Base-by-base conservation (phyloP, 1,139 yeast genomes). In the Pichia sorboxylosa region DNA sequence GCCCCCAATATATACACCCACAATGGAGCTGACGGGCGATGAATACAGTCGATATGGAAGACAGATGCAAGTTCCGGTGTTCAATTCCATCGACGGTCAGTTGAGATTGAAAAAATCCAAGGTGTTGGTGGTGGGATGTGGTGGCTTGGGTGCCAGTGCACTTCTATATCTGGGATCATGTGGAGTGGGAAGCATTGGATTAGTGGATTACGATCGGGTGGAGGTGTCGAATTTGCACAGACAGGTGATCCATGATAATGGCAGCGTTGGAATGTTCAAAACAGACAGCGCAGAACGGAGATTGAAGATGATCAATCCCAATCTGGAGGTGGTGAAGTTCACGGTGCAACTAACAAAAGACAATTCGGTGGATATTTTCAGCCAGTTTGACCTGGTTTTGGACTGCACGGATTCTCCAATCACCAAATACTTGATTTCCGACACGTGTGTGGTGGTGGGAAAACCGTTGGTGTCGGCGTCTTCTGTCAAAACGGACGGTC, bases 361-460 rank as follows among this genome's bases (percentile, higher is more conserved):
- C 0, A 85, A 84, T 52, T 81, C 85, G 0, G 73, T 81, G 47
- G 65, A 56, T 1, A 68, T 85, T 1, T 61, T 85, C 34, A 47
- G 52, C n/a, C 46, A 58, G 7, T 83, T 81, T 53, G 95, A 87
- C 49, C 44, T 81, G 26, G 70, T 92, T 3, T 60, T 92, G 17
- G 99, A 92, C 55, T 92, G 98, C 50, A 90, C 98, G 0, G 99
- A 92, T 56, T 76, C 90, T 4, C 97, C 97, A 3, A 71, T 76
- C 17, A 74, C 93, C 0, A 63, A 98, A 41, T 92, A 92, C 52
- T 64, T 92, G 40, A 72, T 90, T 23, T 83, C 84, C 38, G 99
- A 92, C 55, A 82, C 78, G 0, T 75, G 90, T 6, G 94, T 83
- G 0, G 47, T 79, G 1, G 51, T 70, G 2, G 70, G 73, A 0